A percentile compares a stretch with the other conserved stretches of the same genome.
These are phyloP conservation scores for Paecilomyces dactylethromorphus DNA, from an alignment of 2,329 filamentous ascomycete species.

Conservation along the genomic window DNA sequence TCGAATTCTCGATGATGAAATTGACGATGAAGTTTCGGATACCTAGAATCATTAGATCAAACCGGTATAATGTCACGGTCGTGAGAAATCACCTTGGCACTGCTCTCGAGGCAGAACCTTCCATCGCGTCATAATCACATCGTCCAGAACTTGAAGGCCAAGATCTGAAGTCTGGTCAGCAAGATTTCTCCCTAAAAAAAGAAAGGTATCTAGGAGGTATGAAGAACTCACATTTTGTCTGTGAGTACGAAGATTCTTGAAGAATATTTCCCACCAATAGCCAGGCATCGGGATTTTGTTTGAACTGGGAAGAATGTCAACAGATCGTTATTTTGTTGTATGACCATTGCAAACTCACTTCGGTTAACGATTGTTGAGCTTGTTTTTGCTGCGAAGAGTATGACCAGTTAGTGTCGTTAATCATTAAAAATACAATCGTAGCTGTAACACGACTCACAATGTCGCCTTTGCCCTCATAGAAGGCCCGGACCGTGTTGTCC, in stretches of 20 bases:
- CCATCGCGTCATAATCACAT: slow-evolving; percentile 98
- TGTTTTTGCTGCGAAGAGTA: slow-evolving; percentile 73
- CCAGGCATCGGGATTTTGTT: slow-evolving; percentile 98
- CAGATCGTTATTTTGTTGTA: slow-evolving; percentile 1
- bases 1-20: slow-evolving; percentile 93
- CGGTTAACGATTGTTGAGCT: slow-evolving; percentile 86
- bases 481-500: slow-evolving; percentile 91
- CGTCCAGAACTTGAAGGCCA: slow-evolving; percentile 91
- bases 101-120: slow-evolving; percentile 95
- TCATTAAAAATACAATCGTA: background rate
- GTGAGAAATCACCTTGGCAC: slow-evolving; percentile 63
- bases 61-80: slow-evolving; percentile 1
- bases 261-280: slow-evolving; percentile 95
- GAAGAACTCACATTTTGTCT: slow-evolving; percentile 79
- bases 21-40: slow-evolving; percentile 99
- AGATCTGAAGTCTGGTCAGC: slow-evolving; percentile 57
- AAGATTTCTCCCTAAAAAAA: slow-evolving; percentile 10
- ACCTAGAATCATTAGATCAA: slow-evolving; percentile 47
- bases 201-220: background rate
- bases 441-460: slow-evolving; percentile 55
- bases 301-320: slow-evolving; percentile 61
- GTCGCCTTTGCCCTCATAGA: slow-evolving; percentile 94
- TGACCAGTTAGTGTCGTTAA: slow-evolving; percentile 23
- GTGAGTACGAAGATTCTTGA: slow-evolving; percentile 82
- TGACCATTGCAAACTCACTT: slow-evolving; percentile 51